Evolutionary conservation across 108 stramenopile species (phyloP).

Genomic region (Schizochytrium sp.): DNA sequence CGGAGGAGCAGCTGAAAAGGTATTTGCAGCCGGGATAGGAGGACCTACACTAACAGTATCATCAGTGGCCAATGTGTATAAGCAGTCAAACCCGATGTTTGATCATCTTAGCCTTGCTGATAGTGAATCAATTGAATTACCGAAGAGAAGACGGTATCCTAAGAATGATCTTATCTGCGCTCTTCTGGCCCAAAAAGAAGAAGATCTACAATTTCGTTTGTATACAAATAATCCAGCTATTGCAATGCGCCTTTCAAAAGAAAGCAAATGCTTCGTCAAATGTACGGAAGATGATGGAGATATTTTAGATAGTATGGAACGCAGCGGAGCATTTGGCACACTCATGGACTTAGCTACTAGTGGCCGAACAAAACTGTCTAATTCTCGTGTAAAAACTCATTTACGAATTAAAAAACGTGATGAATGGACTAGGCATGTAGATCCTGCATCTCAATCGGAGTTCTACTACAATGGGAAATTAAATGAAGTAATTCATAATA

Average conservation of each 20-base stretch:
- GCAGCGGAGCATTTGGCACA: not conserved
- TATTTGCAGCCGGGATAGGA: too few relatives aligned
- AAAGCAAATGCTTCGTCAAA: not conserved
- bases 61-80: not conserved
- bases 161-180: not conserved
- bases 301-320: not conserved
- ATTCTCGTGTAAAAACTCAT: slow-evolving; percentile 23
- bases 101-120: not conserved
- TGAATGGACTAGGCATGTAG: slow-evolving; percentile 19
- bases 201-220: not conserved
- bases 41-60: too few relatives aligned
- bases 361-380: too few relatives aligned
- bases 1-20: too few relatives aligned
- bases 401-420: slow-evolving; percentile 20
- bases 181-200: not conserved
- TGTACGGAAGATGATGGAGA: slow-evolving; percentile 40
- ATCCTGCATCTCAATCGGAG: slow-evolving; percentile 15
- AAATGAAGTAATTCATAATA: not conserved
- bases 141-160: not conserved
- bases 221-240: slow-evolving; percentile 33
- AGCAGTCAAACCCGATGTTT: slow-evolving; percentile 42
- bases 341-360: not conserved
- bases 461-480: slow-evolving; percentile 56
- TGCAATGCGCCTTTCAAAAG: slow-evolving; percentile 20
- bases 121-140: not conserved